phyloP scores from a whole-genome alignment of 169 alveolate species.

The Plasmodium cynomolgi region DNA sequence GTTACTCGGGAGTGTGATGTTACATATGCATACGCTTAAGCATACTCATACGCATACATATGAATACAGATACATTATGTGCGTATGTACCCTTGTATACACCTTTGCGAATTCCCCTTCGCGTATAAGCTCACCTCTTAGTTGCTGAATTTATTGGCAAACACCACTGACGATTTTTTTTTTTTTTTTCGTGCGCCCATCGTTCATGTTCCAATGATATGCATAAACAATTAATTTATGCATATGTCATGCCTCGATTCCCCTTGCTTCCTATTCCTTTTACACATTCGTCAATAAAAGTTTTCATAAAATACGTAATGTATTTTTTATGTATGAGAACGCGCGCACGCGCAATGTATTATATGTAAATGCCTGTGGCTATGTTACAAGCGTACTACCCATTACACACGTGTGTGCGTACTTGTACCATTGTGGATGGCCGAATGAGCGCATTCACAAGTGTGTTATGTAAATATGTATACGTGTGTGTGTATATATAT shows the following conservation, averaged over 20 bases:
- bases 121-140: neutral
- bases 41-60: neutral
- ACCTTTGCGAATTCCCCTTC: neutral
- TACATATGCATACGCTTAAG: conserved; percentile 3
- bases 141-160: neutral
- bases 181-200: conserved; percentile 10
- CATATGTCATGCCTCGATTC: neutral
- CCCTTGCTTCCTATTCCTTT: neutral
- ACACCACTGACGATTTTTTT: neutral
- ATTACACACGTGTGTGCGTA: neutral
- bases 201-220: neutral
- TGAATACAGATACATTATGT: neutral
- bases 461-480: neutral
- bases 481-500: neutral
- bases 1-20: neutral
- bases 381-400: neutral
- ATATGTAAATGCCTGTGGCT: neutral
- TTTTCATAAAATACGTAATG: neutral
- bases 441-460: neutral
- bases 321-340: neutral
- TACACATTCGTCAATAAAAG: neutral
- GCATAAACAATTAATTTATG: neutral
- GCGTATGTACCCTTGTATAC: neutral
- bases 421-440: neutral
- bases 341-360: neutral